Percentiles rank a stretch among this genome's conserved stretches.
Conservation (phyloP, 129 eudicot species). For the Sambucus nigra region DNA sequence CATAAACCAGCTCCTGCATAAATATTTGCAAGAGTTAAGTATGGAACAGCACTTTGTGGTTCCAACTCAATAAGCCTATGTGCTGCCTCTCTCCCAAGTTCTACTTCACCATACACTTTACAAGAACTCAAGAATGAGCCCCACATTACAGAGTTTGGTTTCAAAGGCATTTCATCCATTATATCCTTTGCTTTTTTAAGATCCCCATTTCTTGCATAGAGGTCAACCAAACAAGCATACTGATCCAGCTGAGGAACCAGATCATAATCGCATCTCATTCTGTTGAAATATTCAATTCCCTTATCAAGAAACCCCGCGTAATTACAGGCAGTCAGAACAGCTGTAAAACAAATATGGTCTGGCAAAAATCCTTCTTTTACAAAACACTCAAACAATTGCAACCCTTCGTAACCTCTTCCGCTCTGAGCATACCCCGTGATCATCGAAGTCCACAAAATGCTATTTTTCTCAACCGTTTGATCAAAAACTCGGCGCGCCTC, state of each 20-base stretch:
- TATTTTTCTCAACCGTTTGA: conserved; percentile 21
- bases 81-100: conserved; percentile 34
- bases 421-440: conserved; percentile 33
- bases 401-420: conserved; percentile 37
- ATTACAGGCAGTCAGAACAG: conserved; percentile 37
- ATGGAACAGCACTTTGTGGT: conserved; percentile 35
- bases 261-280: conserved; percentile 29
- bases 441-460: conserved; percentile 36
- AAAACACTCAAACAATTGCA: conserved; percentile 26
- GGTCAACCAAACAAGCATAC: conserved; percentile 43
- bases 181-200: conserved; percentile 27
- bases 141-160: conserved; percentile 37
- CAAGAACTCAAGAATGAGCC: conserved; percentile 41
- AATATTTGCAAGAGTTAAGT: conserved; percentile 24
- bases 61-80: conserved; percentile 28
- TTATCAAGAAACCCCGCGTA: conserved; percentile 35
- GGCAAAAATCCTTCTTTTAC: conserved; percentile 20
- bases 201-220: conserved; percentile 37
- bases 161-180: conserved; percentile 37
- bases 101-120: conserved; percentile 38
- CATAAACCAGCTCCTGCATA: conserved; percentile 42
- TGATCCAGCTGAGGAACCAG: conserved; percentile 34
- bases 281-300: conserved; percentile 24
- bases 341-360: conserved; percentile 45
- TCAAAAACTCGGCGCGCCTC: conserved; percentile 34